Evolutionary conservation across 2,329 filamentous ascomycete species (phyloP), one percentile per base, ranked within the genome.

Genomic region (Aspergillus brunneoviolaceus): DNA sequence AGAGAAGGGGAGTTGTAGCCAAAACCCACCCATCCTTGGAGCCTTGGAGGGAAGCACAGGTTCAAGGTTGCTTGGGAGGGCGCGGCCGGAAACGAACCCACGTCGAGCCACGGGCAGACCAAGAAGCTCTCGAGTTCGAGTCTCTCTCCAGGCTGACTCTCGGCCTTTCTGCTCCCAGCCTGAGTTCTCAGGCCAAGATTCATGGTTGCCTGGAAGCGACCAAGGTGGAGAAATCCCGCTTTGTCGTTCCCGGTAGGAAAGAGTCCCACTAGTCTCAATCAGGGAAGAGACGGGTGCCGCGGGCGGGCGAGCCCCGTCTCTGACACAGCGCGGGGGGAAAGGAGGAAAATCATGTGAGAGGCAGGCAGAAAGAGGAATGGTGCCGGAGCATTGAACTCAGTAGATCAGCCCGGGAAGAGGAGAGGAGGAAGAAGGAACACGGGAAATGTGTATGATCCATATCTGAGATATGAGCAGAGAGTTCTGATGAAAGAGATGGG

Each of bases 71-170:
- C 39, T 60, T 60, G 51, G 60, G 60, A 59, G 57, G 57, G 42
- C 52, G 42, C 52, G 45, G 49, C 52, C 57, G 60, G 52, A 62
- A 60, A 62, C 60, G 53, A 62, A 60, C 49, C 57, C 49, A 60
- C 49, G 50, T 42, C 58, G 52, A 49, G 29, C 53, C 27, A 21
- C 2, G 21, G 21, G 21, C 21, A n/a, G 27, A 21, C 53, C 27
- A 23, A 48, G 39, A 14, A 55, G 53, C 19, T 19, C 31, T 29
- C 39, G 23, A 29, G 27, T 21, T 35, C 33, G 50, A 33, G 10
- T 45, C 19, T 35, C 49, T 52, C 49, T 49, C 23, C 23, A 23
- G 49, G 49, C 39, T 39, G 48, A 45, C 33, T 39, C 23, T 25
- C 21, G 12, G 7, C 6, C 7, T 19, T 14, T 11, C 39, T 33